Evolutionary conservation across 495 filamentous ascomycete species (phyloP).

Genomic region (Trichocladium uniseriatum): DNA sequence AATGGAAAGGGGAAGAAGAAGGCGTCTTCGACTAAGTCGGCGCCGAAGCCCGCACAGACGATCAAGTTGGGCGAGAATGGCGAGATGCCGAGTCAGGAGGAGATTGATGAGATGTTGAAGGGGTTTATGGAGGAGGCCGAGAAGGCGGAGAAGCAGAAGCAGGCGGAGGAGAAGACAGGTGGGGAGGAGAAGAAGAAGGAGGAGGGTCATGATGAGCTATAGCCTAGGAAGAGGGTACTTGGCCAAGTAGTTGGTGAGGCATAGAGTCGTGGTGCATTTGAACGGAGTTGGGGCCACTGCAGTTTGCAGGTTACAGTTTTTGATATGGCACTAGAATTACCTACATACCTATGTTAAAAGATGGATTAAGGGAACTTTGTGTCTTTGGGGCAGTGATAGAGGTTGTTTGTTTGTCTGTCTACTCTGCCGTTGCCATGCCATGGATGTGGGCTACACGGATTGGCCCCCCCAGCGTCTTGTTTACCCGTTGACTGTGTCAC

Average conservation of each 20-base stretch:
- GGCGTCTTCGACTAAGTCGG: constrained; percentile 36
- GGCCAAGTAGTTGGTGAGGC: neutral
- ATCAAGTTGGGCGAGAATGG: constrained; percentile 32
- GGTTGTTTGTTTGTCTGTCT: too few species aligned
- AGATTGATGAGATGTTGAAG: constrained; percentile 42
- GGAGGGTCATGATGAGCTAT: constrained; percentile 43
- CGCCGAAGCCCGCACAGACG: constrained; percentile 31
- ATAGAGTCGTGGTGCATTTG: too few species aligned
- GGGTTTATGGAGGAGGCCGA: constrained; percentile 31
- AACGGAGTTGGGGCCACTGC: too few species aligned
- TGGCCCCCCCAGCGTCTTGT: too few species aligned
- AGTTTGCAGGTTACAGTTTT: too few species aligned
- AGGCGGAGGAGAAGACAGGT: constrained; percentile 17
- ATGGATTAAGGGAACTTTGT: too few species aligned
- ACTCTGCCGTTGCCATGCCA: too few species aligned
- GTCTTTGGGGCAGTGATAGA: too few species aligned
- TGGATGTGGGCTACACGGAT: too few species aligned
- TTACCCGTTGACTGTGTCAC: too few species aligned
- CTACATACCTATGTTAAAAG: too few species aligned
- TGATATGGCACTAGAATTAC: too few species aligned
- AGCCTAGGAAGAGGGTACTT: constrained; percentile 7
- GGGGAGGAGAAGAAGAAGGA: constrained; percentile 33
- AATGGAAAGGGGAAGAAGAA: constrained; percentile 29
- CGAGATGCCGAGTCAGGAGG: constrained; percentile 34
- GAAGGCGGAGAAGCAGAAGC: constrained; percentile 21